A percentile compares a stretch with the other conserved stretches of the same genome.
Conservation (phyloP, 371 early-diverging fungal species). For the Coemansia sp. region DNA sequence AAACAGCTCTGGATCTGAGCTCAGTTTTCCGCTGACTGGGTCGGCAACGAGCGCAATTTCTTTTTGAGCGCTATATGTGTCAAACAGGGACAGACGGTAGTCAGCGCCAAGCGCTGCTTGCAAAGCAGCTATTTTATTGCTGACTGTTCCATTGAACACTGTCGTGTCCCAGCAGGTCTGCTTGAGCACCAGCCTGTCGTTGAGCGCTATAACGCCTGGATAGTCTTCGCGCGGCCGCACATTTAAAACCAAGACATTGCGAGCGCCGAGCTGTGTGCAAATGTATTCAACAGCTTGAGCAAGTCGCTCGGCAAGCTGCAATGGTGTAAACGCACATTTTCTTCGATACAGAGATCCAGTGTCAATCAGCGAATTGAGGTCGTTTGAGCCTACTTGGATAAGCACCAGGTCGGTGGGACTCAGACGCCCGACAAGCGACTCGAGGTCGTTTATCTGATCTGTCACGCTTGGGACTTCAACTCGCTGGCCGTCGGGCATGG, state of each 20-base stretch:
- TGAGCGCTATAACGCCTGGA: conserved; percentile 25
- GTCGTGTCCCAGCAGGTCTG: conserved; percentile 11
- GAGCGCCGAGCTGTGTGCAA: conserved; percentile 11
- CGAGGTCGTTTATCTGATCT: conserved; percentile 23
- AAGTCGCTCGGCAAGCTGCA: conserved; percentile 23
- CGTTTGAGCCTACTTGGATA: conserved; percentile 43
- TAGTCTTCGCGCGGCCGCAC: conserved; percentile 45
- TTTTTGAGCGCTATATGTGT: conserved; percentile 34
- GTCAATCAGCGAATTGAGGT: conserved; percentile 35
- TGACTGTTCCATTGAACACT: conserved; percentile 19
- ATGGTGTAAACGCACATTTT: conserved; percentile 17
- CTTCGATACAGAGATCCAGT: conserved; percentile 9
- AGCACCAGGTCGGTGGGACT: conserved; percentile 29
- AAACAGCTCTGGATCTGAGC: conserved; percentile 27
- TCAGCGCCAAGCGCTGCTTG: conserved; percentile 19
- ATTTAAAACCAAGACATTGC: conserved; percentile 33
- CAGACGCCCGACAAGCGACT: conserved; percentile 1
- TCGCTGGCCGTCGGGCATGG: conserved; percentile 27
- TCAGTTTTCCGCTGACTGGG: neutral
- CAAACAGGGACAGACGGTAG: conserved; percentile 19
- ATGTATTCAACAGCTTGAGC: conserved; percentile 8
- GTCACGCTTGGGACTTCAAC: conserved; percentile 23
- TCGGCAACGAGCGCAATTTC: conserved; percentile 4
- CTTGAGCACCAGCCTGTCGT: neutral
- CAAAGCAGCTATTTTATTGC: conserved; percentile 5